phyloP scores from a whole-genome alignment of 345 rosid species.

The Citrus trifoliata region DNA sequence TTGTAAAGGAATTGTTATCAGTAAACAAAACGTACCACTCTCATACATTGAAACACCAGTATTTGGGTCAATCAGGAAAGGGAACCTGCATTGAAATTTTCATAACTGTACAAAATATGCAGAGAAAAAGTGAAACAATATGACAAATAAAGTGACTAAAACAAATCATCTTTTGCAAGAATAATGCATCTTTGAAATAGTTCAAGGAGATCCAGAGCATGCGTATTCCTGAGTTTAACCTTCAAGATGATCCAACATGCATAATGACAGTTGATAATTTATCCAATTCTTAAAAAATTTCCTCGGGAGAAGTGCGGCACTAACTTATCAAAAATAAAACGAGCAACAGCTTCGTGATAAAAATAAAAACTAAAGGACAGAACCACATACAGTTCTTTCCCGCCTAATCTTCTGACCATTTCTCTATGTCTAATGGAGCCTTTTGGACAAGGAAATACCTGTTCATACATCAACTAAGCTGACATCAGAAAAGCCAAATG shows the following conservation, averaged over 20 bases:
- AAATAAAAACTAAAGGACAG: background rate
- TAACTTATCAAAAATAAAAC: background rate
- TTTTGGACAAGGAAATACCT: constrained; percentile 92
- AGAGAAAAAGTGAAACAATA: background rate
- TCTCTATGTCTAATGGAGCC: constrained; percentile 77
- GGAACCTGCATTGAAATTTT: constrained; percentile 53
- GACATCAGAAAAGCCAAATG: constrained; percentile 5
- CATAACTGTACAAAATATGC: background rate
- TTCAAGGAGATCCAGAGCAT: background rate
- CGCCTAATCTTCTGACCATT: constrained; percentile 66
- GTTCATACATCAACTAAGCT: constrained; percentile 19
- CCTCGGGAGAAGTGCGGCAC: background rate
- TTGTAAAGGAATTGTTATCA: background rate
- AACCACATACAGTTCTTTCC: constrained; percentile 69
- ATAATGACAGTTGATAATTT: background rate
- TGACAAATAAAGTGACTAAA: background rate
- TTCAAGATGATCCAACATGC: background rate
- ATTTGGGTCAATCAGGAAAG: constrained; percentile 73
- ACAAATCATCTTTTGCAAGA: background rate
- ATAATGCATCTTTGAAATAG: background rate
- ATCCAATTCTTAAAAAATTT: background rate
- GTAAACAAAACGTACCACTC: constrained; percentile 54
- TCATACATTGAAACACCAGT: constrained; percentile 66
- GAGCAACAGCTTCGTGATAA: background rate
- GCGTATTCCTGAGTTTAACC: background rate